Percentiles rank a stretch among this genome's conserved stretches.
Conservation (phyloP, 306 rosid genomes). For the Fragaria vesca region DNA sequence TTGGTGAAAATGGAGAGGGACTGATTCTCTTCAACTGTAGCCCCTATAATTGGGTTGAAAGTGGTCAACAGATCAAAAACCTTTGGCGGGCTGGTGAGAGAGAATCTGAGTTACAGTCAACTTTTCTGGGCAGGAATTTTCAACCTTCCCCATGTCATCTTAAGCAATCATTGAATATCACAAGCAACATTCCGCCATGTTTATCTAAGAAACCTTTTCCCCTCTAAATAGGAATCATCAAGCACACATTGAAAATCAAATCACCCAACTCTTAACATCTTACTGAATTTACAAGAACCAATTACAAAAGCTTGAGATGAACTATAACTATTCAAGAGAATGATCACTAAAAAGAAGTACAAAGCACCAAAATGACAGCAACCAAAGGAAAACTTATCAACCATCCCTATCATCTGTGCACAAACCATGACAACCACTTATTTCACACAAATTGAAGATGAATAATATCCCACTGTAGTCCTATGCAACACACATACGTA, state of each 20-base stretch:
- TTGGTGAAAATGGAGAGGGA: no score
- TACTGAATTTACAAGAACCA: background rate
- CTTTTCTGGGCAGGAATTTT: background rate
- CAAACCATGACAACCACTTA: constrained; percentile 30
- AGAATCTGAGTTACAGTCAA: no score
- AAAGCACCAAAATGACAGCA: background rate
- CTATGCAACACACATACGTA: constrained; percentile 44
- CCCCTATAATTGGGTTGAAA: background rate
- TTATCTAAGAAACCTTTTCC: background rate
- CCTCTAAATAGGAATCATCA: background rate
- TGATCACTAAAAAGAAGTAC: background rate
- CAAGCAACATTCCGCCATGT: background rate
- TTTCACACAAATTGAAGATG: constrained; percentile 22
- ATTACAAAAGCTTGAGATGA: background rate
- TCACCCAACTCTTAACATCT: background rate
- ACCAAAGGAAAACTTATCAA: background rate
- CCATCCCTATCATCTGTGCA: background rate
- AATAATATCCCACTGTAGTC: constrained; percentile 11
- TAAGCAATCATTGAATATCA: background rate
- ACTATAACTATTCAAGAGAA: background rate
- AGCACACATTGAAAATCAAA: background rate
- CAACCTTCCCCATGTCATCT: background rate
- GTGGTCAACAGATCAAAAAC: background rate
- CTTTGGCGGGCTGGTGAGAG: background rate
- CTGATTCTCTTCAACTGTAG: no score